A percentile compares a stretch with the other conserved stretches of the same genome.
Conservation (phyloP, 2,329 filamentous ascomycete species). For the Furcasterigmium sp. region DNA sequence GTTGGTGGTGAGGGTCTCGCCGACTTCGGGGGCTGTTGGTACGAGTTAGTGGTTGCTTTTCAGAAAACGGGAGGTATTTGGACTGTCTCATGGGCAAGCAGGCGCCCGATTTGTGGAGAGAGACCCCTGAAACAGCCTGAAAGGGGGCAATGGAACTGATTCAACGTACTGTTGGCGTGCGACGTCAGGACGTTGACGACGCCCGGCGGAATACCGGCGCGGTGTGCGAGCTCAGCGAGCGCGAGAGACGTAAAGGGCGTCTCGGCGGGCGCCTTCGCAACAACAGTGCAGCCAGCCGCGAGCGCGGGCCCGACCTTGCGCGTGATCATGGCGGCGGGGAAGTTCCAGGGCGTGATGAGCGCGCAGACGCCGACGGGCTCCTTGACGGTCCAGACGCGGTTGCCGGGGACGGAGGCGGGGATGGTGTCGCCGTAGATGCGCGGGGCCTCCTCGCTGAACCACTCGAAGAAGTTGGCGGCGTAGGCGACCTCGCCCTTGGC, state of each 20-base stretch:
- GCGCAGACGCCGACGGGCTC: conserved; percentile 82
- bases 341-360: conserved; percentile 84
- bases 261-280: conserved; percentile 86
- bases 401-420: conserved; percentile 61
- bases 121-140: no score
- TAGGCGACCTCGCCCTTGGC: conserved; percentile 68
- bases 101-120: no score
- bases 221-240: conserved; percentile 76
- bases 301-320: conserved; percentile 67
- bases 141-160: no score
- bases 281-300: conserved; percentile 92
- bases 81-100: no score
- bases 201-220: conserved; percentile 84
- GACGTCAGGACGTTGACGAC: conserved; percentile 88
- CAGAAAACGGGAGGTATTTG: no score
- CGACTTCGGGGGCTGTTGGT: conserved; percentile 72
- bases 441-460: conserved; percentile 77
- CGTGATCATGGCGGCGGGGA: conserved; percentile 62
- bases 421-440: conserved; percentile 71
- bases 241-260: conserved; percentile 89
- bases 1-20: conserved; percentile 69
- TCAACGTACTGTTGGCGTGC: conserved; percentile 73
- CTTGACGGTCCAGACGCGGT: conserved; percentile 72
- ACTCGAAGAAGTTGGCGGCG: conserved; percentile 71
- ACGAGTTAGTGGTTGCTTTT: no score